Percentiles rank a stretch among this genome's conserved stretches.
Conservation (phyloP, 164 flowering plant genomes). For the Piper betle region DNA sequence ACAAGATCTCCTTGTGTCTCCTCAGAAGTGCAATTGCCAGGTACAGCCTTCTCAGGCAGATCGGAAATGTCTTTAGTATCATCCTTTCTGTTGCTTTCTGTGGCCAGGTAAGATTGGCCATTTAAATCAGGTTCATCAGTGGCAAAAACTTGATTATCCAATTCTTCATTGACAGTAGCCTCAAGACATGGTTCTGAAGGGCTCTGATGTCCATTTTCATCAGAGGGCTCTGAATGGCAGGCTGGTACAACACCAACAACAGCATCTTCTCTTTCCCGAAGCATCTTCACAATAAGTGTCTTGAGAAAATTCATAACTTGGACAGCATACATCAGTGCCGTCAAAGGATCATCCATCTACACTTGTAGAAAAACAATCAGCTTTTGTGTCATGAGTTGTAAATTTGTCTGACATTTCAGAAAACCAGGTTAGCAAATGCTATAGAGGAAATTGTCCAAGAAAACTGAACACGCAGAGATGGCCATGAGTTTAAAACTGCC, state of each 20-base stretch:
- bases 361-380: constrained; percentile 3
- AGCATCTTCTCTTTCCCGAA: constrained; percentile 52
- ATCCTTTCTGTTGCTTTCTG: constrained; percentile 7
- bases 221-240: constrained; percentile 33
- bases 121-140: constrained; percentile 14
- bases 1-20: constrained; percentile 5
- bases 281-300: constrained; percentile 43
- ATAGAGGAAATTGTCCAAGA: no score
- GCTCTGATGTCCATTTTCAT: constrained; percentile 42
- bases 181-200: constrained; percentile 26
- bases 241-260: constrained; percentile 22
- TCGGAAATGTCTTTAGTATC: constrained; percentile 10
- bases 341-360: constrained; percentile 88
- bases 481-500: no score
- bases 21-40: constrained; percentile 12
- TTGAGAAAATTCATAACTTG: constrained; percentile 89
- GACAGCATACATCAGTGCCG: constrained; percentile 81
- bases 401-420: no score
- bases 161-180: constrained; percentile 19
- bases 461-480: no score
- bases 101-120: constrained; percentile 11
- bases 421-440: no score
- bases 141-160: constrained; percentile 8
- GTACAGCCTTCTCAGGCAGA: constrained; percentile 12
- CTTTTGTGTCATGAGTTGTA: not conserved